Evolutionary conservation across 495 filamentous ascomycete species (phyloP).

Genomic region (Tuber aestivum): DNA sequence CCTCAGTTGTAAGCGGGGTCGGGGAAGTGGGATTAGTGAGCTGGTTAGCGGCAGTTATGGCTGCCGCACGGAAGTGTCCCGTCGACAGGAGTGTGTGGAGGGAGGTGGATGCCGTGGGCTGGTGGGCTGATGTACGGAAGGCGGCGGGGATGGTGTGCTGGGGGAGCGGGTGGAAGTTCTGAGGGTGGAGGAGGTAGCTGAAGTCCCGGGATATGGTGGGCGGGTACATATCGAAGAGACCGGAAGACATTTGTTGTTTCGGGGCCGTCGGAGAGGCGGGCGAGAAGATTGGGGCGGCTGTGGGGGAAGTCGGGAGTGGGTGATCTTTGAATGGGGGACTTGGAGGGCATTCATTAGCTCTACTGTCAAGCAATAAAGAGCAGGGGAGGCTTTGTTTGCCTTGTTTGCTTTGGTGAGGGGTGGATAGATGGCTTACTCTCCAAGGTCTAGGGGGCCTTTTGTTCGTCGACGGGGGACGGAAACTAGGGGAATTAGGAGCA

Average conservation of each 20-base stretch:
- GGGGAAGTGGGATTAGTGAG: constrained; percentile 49
- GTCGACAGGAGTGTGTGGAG: constrained; percentile 53
- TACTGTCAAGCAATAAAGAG: constrained; percentile 10
- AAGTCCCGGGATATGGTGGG: constrained; percentile 60
- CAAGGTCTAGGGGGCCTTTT: constrained; percentile 54
- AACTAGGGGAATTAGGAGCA: constrained; percentile 26
- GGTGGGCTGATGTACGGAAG: constrained; percentile 52
- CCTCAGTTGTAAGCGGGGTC: constrained; percentile 52
- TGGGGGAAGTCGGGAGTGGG: constrained; percentile 30
- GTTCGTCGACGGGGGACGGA: constrained; percentile 46
- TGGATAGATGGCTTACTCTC: constrained; percentile 47
- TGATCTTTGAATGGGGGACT: constrained; percentile 6
- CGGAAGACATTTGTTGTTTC: constrained; percentile 30
- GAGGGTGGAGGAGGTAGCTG: constrained; percentile 67
- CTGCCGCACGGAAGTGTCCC: constrained; percentile 65
- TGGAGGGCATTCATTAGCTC: constrained; percentile 22
- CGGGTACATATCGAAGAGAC: constrained; percentile 17
- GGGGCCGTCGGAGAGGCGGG: constrained; percentile 15
- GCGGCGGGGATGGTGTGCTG: constrained; percentile 59
- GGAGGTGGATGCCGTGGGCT: constrained; percentile 46
- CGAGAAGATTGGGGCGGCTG: constrained; percentile 31
- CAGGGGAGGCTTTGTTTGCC: constrained; percentile 13
- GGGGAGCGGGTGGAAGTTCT: constrained; percentile 73
- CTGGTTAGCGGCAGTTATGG: constrained; percentile 64
- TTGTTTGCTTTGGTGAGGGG: constrained; percentile 3